These are phyloP conservation scores for Echium plantagineum DNA, from an alignment of 257 asterid species.

Conservation along the genomic window DNA sequence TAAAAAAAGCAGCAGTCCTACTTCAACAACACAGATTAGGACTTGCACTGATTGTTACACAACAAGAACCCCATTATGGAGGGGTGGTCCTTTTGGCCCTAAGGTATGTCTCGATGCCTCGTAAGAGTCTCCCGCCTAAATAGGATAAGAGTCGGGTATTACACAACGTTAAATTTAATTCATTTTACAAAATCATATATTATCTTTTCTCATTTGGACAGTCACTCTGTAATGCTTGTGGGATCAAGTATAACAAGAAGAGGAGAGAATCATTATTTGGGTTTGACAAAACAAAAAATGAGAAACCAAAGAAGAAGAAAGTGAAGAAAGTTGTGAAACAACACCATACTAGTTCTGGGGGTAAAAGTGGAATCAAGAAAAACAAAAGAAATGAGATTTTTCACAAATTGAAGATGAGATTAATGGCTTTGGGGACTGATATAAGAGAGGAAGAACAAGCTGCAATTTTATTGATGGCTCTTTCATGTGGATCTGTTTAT, in stretches of 20 bases:
- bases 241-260: slow-evolving; percentile 83
- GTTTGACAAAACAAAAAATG: slow-evolving; percentile 26
- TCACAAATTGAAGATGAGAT: slow-evolving; percentile 40
- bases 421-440: slow-evolving; percentile 41
- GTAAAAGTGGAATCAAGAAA: neutral
- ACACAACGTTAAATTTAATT: too few relatives aligned
- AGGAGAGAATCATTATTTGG: slow-evolving; percentile 56
- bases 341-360: neutral
- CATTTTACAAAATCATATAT: too few relatives aligned
- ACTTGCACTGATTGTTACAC: slow-evolving; percentile 67
- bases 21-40: slow-evolving; percentile 30
- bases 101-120: slow-evolving; percentile 40
- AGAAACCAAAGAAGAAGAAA: slow-evolving; percentile 26
- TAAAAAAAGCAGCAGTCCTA: slow-evolving; percentile 10
- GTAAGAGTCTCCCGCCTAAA: too few relatives aligned
- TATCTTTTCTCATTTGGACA: slow-evolving; percentile 11
- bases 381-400: slow-evolving; percentile 17
- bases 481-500: slow-evolving; percentile 65
- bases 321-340: slow-evolving; percentile 22
- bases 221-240: slow-evolving; percentile 95
- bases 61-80: slow-evolving; percentile 82
- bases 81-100: slow-evolving; percentile 96
- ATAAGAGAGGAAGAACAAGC: slow-evolving; percentile 77
- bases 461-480: slow-evolving; percentile 74
- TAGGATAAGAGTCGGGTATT: too few relatives aligned